Evolutionary conservation across 192 early-diverging fungal genomes (phyloP).

Genomic region (Coemansia pectinata): DNA sequence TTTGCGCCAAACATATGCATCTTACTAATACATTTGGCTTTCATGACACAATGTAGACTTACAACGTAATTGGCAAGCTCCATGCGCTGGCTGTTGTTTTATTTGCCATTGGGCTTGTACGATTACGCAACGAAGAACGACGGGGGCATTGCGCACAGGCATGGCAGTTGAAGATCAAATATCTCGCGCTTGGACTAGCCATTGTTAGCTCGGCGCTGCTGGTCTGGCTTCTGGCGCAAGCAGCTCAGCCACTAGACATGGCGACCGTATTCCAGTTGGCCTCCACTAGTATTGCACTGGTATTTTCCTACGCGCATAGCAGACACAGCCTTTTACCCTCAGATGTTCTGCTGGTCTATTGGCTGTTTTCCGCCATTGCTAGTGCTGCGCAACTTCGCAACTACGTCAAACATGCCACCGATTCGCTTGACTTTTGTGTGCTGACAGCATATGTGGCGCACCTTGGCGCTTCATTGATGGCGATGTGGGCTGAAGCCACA

Average conservation of each 20-base stretch:
- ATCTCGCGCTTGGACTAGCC: neutral
- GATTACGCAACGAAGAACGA: neutral
- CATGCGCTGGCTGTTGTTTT: neutral
- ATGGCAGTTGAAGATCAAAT: neutral
- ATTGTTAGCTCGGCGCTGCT: neutral
- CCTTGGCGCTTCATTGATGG: neutral
- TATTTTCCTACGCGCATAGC: slow-evolving; percentile 3
- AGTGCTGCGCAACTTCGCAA: neutral
- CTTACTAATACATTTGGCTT: neutral
- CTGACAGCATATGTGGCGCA: neutral
- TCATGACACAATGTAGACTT: neutral
- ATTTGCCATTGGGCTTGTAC: neutral
- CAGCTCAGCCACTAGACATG: neutral
- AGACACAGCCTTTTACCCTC: neutral
- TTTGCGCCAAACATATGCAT: neutral
- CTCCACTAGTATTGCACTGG: neutral
- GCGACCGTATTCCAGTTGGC: neutral
- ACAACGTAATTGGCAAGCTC: neutral
- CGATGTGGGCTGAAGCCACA: neutral
- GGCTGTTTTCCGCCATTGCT: slow-evolving; percentile 8
- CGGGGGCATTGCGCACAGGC: neutral
- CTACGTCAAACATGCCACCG: neutral
- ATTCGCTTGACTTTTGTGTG: neutral
- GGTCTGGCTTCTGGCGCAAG: neutral
- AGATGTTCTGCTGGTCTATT: slow-evolving; percentile 20